Conservation (phyloP, 2,329 filamentous ascomycete genomes). For the Tolypocladium amazonense region DNA sequence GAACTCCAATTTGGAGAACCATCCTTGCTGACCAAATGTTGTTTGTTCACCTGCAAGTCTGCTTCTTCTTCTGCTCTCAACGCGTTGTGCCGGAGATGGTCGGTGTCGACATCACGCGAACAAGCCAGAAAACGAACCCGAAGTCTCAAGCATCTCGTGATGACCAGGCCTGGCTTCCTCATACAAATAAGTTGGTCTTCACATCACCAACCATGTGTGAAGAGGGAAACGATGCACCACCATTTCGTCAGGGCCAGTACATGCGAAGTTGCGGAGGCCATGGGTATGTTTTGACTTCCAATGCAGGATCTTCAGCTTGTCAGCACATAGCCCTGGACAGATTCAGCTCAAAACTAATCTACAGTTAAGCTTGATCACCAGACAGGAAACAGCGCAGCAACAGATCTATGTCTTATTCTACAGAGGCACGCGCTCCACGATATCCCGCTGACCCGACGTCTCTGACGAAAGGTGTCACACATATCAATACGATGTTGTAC, state of each 20-base stretch:
- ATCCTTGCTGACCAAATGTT: rapidly evolving
- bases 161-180: neutral
- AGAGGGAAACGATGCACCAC: too few species aligned
- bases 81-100: neutral
- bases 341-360: neutral
- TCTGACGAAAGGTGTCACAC: neutral
- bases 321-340: neutral
- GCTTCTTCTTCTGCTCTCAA: neutral
- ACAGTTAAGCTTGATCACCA: neutral
- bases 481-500: neutral
- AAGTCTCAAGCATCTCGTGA: neutral
- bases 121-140: neutral
- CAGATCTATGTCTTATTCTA: too few species aligned
- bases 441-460: neutral
- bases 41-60: neutral
- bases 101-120: neutral
- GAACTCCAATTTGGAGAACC: neutral
- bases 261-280: neutral
- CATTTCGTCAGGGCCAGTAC: too few species aligned
- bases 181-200: neutral
- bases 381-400: neutral
- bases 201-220: neutral
- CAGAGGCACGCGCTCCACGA: neutral
- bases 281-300: neutral
- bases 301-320: neutral